Conservation (phyloP, 2,329 filamentous ascomycete genomes). For the Penicillium hordei region DNA sequence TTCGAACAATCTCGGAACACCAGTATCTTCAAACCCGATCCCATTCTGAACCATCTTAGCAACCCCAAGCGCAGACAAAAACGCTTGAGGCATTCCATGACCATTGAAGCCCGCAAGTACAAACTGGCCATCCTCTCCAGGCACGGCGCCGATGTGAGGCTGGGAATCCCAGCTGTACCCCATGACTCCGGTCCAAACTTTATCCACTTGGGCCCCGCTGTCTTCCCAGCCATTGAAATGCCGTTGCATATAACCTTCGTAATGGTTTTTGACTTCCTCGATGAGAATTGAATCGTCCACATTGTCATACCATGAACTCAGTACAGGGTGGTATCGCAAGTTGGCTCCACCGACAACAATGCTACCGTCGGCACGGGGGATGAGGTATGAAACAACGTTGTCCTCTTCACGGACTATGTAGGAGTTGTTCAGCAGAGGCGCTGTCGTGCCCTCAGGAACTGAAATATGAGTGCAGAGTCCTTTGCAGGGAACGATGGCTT, state of each 20-base stretch:
- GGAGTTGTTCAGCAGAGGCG: constrained; percentile 47
- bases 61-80: constrained; percentile 57
- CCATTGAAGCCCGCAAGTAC: constrained; percentile 64
- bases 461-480: constrained; percentile 51
- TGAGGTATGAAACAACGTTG: constrained; percentile 54
- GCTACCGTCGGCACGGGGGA: constrained; percentile 54
- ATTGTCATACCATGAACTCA: constrained; percentile 48
- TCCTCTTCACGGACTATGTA: constrained; percentile 58
- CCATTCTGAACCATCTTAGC: constrained; percentile 54
- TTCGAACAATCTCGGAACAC: constrained; percentile 37
- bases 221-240: constrained; percentile 41
- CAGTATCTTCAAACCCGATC: constrained; percentile 30
- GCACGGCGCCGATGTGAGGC: constrained; percentile 55
- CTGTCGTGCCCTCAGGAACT: constrained; percentile 25
- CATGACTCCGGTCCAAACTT: constrained; percentile 50
- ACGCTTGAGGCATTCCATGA: constrained; percentile 65
- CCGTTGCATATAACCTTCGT: constrained; percentile 41
- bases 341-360: constrained; percentile 66
- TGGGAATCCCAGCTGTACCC: constrained; percentile 54
- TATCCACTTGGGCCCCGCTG: constrained; percentile 33
- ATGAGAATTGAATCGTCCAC: constrained; percentile 54
- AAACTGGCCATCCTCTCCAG: constrained; percentile 52
- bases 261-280: constrained; percentile 44
- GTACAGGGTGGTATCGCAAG: constrained; percentile 38
- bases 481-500: constrained; percentile 75